Percentiles rank a stretch among this genome's conserved stretches.
Evolutionary conservation across 108 stramenopile species (phyloP).

Genomic region (Discostella stelligeroides): DNA sequence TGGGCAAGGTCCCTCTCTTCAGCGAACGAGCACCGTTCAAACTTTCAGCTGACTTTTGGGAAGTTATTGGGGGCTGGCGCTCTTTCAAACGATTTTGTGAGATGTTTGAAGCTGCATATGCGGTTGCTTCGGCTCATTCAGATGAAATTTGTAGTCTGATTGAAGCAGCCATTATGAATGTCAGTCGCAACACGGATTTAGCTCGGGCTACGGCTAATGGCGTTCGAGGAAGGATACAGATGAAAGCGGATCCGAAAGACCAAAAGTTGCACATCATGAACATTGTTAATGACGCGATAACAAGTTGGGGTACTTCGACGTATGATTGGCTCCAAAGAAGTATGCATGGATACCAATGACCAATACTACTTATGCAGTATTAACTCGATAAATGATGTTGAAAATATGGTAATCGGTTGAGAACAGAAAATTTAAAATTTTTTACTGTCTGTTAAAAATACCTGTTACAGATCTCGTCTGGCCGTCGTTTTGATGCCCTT

Average conservation of each 20-base stretch:
- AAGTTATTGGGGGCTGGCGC: conserved; percentile 95
- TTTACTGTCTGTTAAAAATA: no score
- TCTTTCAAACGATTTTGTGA: conserved; percentile 71
- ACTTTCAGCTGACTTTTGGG: conserved; percentile 87
- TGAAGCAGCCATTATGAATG: conserved; percentile 80
- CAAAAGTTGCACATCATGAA: conserved; percentile 85
- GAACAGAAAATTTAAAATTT: neutral
- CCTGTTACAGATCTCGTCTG: no score
- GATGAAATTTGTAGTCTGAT: conserved; percentile 82
- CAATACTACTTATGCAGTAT: neutral
- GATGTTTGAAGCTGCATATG: conserved; percentile 88
- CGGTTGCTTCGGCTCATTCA: conserved; percentile 67
- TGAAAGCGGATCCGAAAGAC: conserved; percentile 71
- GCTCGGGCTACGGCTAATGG: conserved; percentile 69
- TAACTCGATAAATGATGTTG: no score
- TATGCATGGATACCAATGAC: conserved; percentile 93
- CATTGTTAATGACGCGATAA: conserved; percentile 81
- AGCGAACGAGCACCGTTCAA: conserved; percentile 95
- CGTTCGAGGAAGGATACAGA: conserved; percentile 68
- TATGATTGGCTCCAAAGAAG: conserved; percentile 91
- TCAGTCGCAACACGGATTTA: conserved; percentile 62
- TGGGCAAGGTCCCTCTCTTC: conserved; percentile 87
- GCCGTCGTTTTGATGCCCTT: no score
- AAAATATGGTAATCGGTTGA: neutral
- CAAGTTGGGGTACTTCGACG: conserved; percentile 83